Base-by-base conservation (phyloP, 768 basidiomycete species). In the Hydnomerulius pinastri region DNA sequence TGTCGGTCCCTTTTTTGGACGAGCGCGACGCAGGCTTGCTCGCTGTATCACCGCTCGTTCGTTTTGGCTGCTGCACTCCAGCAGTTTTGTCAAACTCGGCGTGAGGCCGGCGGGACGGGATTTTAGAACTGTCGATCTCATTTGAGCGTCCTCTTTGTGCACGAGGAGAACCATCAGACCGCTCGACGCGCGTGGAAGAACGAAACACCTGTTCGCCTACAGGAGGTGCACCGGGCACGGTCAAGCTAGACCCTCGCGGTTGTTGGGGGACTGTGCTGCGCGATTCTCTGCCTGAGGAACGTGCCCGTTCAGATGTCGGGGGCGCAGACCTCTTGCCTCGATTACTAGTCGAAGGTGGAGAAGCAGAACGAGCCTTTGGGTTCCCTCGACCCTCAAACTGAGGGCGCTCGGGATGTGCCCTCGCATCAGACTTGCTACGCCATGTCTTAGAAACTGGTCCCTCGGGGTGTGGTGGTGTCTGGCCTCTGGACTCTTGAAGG, bases 31-130 rank as follows among this genome's bases (percentile, higher is more conserved):
- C n/a, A n/a, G n/a, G n/a, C n/a, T n/a, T n/a, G n/a, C n/a, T n/a
- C n/a, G n/a, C n/a, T n/a, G n/a, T n/a, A n/a, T n/a, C n/a, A n/a
- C n/a, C n/a, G n/a, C n/a, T n/a, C n/a, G n/a, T n/a, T n/a, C n/a
- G 46, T 24, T 27, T 29, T 62, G 54, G 60, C 48, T 51, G 42
- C 33, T 39, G 44, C 43, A 43, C 46, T 42, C 43, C 21, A 42
- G 43, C 15, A 37, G n/a, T 27, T 20, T n/a, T 13, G 41, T 32
- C 17, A 7, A 18, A 11, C 38, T 21, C 20, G 27, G 27, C n/a
- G 33, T n/a, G 33, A 17, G 17, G 33, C 7, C 18, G 33, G 12
- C 33, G n/a, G n/a, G n/a, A n/a, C n/a, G n/a, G n/a, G n/a, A n/a
- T n/a, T n/a, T n/a, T n/a, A n/a, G n/a, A n/a, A n/a, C n/a, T n/a